phyloP scores from a whole-genome alignment of 2,329 filamentous ascomycete species.

The Alternaria dauci region DNA sequence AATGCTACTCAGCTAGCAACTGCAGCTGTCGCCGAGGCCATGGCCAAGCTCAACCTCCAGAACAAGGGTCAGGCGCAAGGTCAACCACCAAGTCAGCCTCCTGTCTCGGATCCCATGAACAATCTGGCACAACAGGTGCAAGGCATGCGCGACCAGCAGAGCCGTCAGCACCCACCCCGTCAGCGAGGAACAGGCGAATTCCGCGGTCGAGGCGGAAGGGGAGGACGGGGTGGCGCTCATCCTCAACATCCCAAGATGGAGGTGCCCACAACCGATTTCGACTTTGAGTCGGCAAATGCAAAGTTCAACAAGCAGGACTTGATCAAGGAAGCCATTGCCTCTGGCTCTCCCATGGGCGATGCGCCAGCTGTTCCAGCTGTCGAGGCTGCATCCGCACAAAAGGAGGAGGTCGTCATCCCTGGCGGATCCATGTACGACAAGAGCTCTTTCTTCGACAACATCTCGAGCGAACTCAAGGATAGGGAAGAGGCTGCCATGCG shows the following conservation, averaged over 20 bases:
- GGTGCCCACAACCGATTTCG: conserved; percentile 88
- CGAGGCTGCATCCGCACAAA: conserved; percentile 50
- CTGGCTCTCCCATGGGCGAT: conserved; percentile 73
- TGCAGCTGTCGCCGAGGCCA: conserved; percentile 80
- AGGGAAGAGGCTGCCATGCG: conserved; percentile 73
- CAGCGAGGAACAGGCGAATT: conserved; percentile 55
- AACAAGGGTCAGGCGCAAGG: conserved; percentile 29
- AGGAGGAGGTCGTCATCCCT: conserved; percentile 58
- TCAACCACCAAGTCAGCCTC: conserved; percentile 27
- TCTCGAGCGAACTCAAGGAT: conserved; percentile 92
- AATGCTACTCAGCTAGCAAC: conserved; percentile 78
- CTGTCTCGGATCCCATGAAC: conserved; percentile 63
- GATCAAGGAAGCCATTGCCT: conserved; percentile 86
- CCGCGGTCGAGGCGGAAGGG: conserved; percentile 58
- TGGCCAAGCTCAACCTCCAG: conserved; percentile 71
- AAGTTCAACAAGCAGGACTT: conserved; percentile 90
- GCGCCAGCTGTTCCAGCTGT: conserved; percentile 35
- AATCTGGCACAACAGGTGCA: conserved; percentile 78
- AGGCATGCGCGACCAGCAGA: conserved; percentile 75
- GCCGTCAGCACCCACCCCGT: conserved; percentile 57
- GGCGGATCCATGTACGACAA: conserved; percentile 77
- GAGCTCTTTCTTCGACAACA: conserved; percentile 94
- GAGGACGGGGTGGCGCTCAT: conserved; percentile 52
- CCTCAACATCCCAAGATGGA: conserved; percentile 72
- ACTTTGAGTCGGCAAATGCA: conserved; percentile 85